A percentile compares a stretch with the other conserved stretches of the same genome.
Evolutionary conservation across 108 stramenopile genomes (phyloP).

Genomic region (Pseudonitzschia pungens): DNA sequence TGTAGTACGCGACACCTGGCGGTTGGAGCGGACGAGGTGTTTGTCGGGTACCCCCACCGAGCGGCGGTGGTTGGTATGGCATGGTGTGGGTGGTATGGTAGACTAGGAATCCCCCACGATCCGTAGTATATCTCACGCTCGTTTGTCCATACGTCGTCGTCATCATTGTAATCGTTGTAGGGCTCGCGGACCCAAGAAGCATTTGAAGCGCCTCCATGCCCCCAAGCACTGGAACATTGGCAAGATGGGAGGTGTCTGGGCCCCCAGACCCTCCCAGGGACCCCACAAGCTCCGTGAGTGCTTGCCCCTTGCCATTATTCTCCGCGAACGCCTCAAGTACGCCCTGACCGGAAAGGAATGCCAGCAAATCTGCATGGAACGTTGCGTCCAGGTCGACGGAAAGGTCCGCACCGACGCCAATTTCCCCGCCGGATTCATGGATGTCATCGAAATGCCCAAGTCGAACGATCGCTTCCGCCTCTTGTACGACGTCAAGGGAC

Average conservation of each 20-base stretch:
- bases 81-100: no score
- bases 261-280: constrained; percentile 91
- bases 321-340: constrained; percentile 99
- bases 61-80: no score
- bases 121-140: background rate
- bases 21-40: background rate
- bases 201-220: constrained; percentile 99
- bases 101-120: background rate
- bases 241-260: constrained; percentile 99
- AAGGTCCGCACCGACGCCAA: constrained; percentile 98
- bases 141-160: background rate
- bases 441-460: constrained; percentile 95
- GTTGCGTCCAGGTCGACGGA: constrained; percentile 97
- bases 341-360: constrained; percentile 98
- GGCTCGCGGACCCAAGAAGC: constrained; percentile 98
- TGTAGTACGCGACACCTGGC: background rate
- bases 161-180: constrained; percentile 39
- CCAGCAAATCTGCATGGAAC: constrained; percentile 99
- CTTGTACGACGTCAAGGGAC: constrained; percentile 98
- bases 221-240: constrained; percentile 99
- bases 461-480: constrained; percentile 96
- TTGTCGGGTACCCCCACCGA: background rate
- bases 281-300: constrained; percentile 99
- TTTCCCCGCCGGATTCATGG: constrained; percentile 99
- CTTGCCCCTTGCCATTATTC: constrained; percentile 93